These are phyloP conservation scores for Davidsoniella neocaledoniae DNA, from an alignment of 2,329 filamentous ascomycete species.

Conservation along the genomic window DNA sequence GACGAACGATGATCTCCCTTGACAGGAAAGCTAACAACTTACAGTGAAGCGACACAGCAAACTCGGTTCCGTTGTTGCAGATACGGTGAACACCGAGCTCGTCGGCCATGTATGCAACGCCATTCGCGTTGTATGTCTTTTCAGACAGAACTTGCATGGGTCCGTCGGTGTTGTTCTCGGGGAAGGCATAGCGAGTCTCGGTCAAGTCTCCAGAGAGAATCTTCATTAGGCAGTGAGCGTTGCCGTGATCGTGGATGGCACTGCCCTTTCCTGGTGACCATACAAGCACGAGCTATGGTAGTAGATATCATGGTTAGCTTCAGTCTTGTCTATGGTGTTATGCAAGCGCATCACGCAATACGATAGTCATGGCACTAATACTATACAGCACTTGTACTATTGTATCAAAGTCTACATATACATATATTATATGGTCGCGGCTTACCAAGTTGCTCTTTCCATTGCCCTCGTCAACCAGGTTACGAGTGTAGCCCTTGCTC, in stretches of 20 bases:
- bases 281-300: slow-evolving; percentile 59
- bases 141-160: slow-evolving; percentile 50
- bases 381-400: too few species aligned
- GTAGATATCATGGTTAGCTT: slow-evolving; percentile 1
- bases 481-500: slow-evolving; percentile 62
- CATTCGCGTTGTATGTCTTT: slow-evolving; percentile 49
- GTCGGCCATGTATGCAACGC: slow-evolving; percentile 84
- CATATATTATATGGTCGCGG: slow-evolving; percentile 8
- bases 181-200: slow-evolving; percentile 70
- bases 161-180: slow-evolving; percentile 31
- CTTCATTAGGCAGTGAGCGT: slow-evolving; percentile 88
- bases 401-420: background rate
- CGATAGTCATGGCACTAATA: too few species aligned
- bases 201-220: slow-evolving; percentile 61
- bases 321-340: background rate
- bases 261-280: slow-evolving; percentile 76
- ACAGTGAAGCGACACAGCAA: slow-evolving; percentile 71
- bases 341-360: too few species aligned
- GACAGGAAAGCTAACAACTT: slow-evolving; percentile 19
- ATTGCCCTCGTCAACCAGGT: slow-evolving; percentile 80
- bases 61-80: slow-evolving; percentile 55
- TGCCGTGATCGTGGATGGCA: slow-evolving; percentile 75
- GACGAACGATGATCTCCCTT: background rate
- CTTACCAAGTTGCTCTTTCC: slow-evolving; percentile 57
- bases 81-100: slow-evolving; percentile 75